These are phyloP conservation scores for Agaricus sinodeliciosus DNA, from an alignment of 768 basidiomycete species.

Conservation along the genomic window DNA sequence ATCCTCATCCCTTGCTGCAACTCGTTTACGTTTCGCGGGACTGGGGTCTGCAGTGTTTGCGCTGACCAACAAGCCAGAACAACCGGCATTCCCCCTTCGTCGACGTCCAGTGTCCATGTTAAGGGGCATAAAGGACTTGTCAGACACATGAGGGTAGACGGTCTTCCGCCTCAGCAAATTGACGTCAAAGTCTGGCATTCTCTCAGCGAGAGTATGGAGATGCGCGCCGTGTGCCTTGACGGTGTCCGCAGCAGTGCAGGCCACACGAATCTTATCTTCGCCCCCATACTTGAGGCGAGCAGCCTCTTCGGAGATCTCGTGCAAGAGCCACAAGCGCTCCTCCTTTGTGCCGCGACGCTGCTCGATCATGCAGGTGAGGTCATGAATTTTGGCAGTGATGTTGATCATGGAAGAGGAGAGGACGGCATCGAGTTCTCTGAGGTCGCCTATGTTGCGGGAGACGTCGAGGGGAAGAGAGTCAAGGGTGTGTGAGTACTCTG, in stretches of 20 bases:
- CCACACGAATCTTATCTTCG: conserved; percentile 97
- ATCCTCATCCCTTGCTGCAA: conserved; percentile 53
- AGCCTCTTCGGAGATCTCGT: conserved; percentile 94
- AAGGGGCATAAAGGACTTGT: conserved; percentile 60
- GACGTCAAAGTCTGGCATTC: conserved; percentile 58
- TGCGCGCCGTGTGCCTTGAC: conserved; percentile 62
- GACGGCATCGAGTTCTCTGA: conserved; percentile 97
- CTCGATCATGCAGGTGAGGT: conserved; percentile 74
- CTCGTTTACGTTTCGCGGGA: conserved; percentile 58
- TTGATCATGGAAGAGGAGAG: conserved; percentile 80
- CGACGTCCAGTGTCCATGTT: conserved; percentile 60
- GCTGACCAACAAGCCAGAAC: conserved; percentile 34
- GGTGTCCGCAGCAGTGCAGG: conserved; percentile 85
- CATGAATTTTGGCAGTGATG: conserved; percentile 74
- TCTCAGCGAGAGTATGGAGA: conserved; percentile 53
- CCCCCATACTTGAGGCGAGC: conserved; percentile 85
- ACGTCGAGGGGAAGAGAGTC: conserved; percentile 92
- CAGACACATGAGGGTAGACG: conserved; percentile 69
- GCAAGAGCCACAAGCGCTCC: conserved; percentile 79
- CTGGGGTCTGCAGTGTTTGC: conserved; percentile 48
- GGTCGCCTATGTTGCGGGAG: conserved; percentile 90
- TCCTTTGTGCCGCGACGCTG: conserved; percentile 49
- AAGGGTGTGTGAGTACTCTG: conserved; percentile 86
- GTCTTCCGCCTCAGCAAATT: conserved; percentile 55
- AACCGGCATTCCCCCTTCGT: conserved; percentile 48